Evolutionary conservation across 495 filamentous ascomycete species (phyloP).

Genomic region (Aspergillus steynii): DNA sequence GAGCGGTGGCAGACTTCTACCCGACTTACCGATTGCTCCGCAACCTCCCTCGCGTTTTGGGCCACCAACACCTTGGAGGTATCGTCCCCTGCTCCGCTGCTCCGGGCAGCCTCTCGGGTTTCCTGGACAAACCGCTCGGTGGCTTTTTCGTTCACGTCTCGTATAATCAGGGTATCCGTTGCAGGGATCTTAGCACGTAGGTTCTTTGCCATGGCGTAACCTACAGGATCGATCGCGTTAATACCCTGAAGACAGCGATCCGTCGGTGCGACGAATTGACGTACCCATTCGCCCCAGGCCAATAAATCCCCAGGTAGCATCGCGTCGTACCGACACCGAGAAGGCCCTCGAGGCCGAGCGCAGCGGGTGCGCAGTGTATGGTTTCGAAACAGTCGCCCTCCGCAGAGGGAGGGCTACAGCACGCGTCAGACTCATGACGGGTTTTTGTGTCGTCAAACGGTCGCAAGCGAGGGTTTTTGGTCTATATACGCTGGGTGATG

Average conservation of each 20-base stretch:
- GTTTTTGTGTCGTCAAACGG: not conserved
- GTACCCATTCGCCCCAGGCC: conserved; percentile 86
- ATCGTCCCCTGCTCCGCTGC: conserved; percentile 27
- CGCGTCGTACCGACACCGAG: conserved; percentile 51
- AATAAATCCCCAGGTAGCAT: conserved; percentile 79
- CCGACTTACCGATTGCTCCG: conserved; percentile 70
- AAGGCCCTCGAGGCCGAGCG: conserved; percentile 44
- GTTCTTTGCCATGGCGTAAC: conserved; percentile 88
- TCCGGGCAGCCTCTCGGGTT: conserved; percentile 42
- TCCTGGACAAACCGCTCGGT: conserved; percentile 62
- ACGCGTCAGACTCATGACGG: conserved; percentile 18
- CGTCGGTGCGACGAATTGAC: conserved; percentile 24
- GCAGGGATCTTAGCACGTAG: conserved; percentile 73
- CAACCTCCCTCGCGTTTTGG: conserved; percentile 57
- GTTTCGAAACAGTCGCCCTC: conserved; percentile 19
- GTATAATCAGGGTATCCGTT: conserved; percentile 66
- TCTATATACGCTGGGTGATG: not conserved
- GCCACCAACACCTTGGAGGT: conserved; percentile 58
- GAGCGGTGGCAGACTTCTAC: conserved; percentile 1
- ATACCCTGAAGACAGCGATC: not conserved
- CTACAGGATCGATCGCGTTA: conserved; percentile 30
- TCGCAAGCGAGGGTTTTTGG: not conserved
- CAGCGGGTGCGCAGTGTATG: conserved; percentile 16
- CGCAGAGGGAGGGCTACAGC: conserved; percentile 20
- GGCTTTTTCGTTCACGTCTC: conserved; percentile 70